Evolutionary conservation across 192 early-diverging fungal genomes (phyloP), one percentile per base, ranked within the genome.

Genomic region (Chytriomyces sp.): DNA sequence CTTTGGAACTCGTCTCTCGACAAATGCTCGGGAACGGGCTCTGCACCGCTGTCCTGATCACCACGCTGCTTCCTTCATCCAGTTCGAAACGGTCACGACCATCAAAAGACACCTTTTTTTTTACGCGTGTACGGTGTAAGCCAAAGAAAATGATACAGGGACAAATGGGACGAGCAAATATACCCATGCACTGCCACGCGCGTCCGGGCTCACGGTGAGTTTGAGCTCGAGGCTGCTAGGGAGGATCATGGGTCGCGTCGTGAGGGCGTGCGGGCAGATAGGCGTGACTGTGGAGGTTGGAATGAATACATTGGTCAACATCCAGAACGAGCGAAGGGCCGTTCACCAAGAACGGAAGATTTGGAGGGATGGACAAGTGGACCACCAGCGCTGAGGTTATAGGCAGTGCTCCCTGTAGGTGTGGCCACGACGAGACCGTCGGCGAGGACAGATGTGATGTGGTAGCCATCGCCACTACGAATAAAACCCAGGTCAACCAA

Each of bases 391-490:
- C 93, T 92, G 19, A 91, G 75, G 77, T 88, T 84, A 39, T 77
- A 82, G 39, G 82, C 83, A 36, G 85, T 86, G 52, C 49, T 59
- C 1, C 98, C 98, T 0, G 98, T 99, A 5, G 96, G 93, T 4
- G 98, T 98, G 0, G 95, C 91, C 61, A 99, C 79, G 31, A 93
- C 92, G 73, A 99, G 81, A 1, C 97, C 97, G 76, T 99, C 97
- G 0, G 97, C 97, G 68, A 97, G 93, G 3, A 98, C 93, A 0
- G 95, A 96, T 3, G 97, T 97, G 34, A 99, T 78, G 71, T 96
- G 93, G 59, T 88, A 78, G 33, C 92, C 90, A 69, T 96, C 92
- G 14, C 90, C 95, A 84, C 65, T 68, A 28, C 12, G 36, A 62
- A 19, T 34, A 36, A 36, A 62, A 22, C 0, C 19, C 26, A 62